Evolutionary conservation across 2,329 filamentous ascomycete species (phyloP), one percentile per base, ranked within the genome.

Genomic region (Paraphaeosphaeria minitans): DNA sequence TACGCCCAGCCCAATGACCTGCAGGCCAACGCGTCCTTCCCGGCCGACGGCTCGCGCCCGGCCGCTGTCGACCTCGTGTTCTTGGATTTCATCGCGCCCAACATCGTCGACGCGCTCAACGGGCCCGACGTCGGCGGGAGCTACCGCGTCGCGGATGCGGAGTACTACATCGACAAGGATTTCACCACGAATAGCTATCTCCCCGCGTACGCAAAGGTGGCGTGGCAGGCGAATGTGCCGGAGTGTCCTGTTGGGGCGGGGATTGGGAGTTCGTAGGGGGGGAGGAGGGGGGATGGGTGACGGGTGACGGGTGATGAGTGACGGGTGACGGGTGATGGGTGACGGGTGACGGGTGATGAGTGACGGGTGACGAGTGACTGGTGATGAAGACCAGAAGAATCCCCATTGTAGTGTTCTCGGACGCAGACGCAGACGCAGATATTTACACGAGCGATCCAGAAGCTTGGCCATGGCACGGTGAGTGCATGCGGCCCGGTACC

Each of bases 11-110:
- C 84, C 4, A 77, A 80, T 60, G 83, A 83, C 64, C 81, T 84
- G 64, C 80, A 83, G 66, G 79, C 78, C 2, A 78, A 80, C 16
- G 83, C 73, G 7, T 81, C 79, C 0, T 84, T 85, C 55, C 80
- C 82, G 0, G 58, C 68, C 1, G 74, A 80, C 24, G 80, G 80
- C 1, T 75, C 65, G 3, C 53, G 71, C 19, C 80, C 82, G 0
- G 76, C 79, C 12, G 77, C 68, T 2, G 83, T 85, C 2, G 84
- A 86, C 60, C 67, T 86, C 0, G 75, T 86, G 24, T 85, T 85
- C 65, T 69, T 83, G 14, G 83, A 85, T 61, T 85, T 83, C 62
- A 76, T 80, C 19, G 71, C 71, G 14, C 64, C 62, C 12, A 72
- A 77, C 48, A 71, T 80, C 7, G 55, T 79, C 3, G 56, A 65